These are phyloP conservation scores for Brasilioporus rufonigricans DNA, from an alignment of 768 basidiomycete species.

Conservation along the genomic window DNA sequence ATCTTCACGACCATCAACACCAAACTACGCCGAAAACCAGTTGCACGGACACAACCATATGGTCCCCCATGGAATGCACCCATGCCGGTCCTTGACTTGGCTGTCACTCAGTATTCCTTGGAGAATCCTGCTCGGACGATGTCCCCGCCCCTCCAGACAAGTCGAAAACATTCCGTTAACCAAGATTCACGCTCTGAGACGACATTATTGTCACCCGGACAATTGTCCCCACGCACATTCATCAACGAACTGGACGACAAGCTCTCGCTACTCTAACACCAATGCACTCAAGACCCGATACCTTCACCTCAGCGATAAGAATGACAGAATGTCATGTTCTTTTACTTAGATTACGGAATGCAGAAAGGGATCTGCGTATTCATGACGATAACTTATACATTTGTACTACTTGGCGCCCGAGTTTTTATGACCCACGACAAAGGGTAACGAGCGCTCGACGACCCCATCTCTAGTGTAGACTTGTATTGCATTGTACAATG, in stretches of 20 bases:
- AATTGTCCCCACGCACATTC: constrained; percentile 19
- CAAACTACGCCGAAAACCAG: constrained; percentile 24
- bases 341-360: not conserved
- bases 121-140: too few species aligned
- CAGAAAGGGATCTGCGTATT: not conserved
- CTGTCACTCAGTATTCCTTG: too few species aligned
- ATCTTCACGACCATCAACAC: constrained; percentile 13
- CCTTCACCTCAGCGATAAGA: not conserved
- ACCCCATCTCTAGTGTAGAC: constrained; percentile 11
- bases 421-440: too few species aligned
- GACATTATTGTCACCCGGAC: not conserved
- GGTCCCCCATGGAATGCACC: constrained; percentile 36
- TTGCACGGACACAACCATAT: constrained; percentile 37
- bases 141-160: too few species aligned
- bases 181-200: not conserved
- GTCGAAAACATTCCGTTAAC: not conserved
- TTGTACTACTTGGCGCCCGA: not conserved
- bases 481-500: too few species aligned
- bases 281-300: constrained; percentile 2
- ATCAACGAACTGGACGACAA: constrained; percentile 21
- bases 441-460: too few species aligned
- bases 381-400: constrained; percentile 10
- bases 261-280: constrained; percentile 17
- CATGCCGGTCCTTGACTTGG: constrained; percentile 21
- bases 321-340: not conserved